These are phyloP conservation scores for Aspergillus ochraceus DNA, from an alignment of 2,329 filamentous ascomycete species.

Conservation along the genomic window DNA sequence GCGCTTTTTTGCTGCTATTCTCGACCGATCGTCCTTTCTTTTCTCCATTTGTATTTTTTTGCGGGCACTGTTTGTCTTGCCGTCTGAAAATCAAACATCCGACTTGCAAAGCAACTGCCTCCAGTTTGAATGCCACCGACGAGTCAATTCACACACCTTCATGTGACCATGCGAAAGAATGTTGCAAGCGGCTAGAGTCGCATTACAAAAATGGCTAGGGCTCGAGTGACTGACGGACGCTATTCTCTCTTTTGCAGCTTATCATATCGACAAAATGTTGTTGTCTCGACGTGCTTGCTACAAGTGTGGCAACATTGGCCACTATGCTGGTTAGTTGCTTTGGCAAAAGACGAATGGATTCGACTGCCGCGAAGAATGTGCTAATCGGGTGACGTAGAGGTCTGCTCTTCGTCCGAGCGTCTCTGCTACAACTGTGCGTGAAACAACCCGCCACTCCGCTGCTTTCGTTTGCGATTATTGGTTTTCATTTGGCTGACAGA, in stretches of 20 bases:
- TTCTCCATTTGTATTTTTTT: background rate
- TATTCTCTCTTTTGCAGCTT: slow-evolving; percentile 7
- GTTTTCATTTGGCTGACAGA: slow-evolving; percentile 19
- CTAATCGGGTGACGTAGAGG: slow-evolving; percentile 62
- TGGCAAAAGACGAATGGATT: slow-evolving; percentile 39
- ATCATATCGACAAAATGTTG: slow-evolving; percentile 60
- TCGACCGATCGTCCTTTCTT: background rate
- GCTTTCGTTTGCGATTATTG: slow-evolving; percentile 10
- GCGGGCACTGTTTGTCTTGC: too few species aligned
- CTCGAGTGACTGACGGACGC: slow-evolving; percentile 11
- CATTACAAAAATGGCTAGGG: slow-evolving; percentile 10
- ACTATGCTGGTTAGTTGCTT: slow-evolving; percentile 53
- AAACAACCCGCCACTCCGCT: slow-evolving; percentile 1
- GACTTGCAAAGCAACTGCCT: background rate
- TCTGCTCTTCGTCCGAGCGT: slow-evolving; percentile 95
- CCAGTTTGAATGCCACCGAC: background rate
- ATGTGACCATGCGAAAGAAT: background rate
- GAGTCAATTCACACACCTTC: background rate
- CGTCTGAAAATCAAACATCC: background rate
- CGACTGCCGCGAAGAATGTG: slow-evolving; percentile 50
- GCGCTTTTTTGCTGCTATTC: background rate
- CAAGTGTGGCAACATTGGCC: slow-evolving; percentile 76
- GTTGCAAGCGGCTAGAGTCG: slow-evolving; percentile 1
- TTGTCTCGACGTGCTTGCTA: slow-evolving; percentile 83
- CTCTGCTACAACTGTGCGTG: slow-evolving; percentile 98